Evolutionary conservation across 768 basidiomycete species (phyloP), one percentile per base, ranked within the genome.

Genomic region (Tylopilus cervinicoccineus): DNA sequence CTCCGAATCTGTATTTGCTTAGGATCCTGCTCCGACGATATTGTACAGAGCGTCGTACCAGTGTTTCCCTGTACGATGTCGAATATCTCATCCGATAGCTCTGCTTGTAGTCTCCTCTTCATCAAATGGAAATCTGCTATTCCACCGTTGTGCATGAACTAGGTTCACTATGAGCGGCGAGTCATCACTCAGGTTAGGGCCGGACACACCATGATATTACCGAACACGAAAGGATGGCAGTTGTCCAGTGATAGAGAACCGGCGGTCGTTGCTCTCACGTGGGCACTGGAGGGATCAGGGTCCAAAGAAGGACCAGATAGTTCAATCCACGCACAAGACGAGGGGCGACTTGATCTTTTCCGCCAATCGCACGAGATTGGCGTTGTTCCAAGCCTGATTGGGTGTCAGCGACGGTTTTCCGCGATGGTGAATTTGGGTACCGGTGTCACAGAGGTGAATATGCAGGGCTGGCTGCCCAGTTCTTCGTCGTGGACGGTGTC

Each of bases 131-230:
- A 98, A 5, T 90, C 83, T 36, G 88, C 83, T 47, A 99, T 88
- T n/a, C 83, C 84, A 45, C 95, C 95, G 55, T 96, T 98, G 66
- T 94, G 93, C 93, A 97, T 97, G 70, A 89, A 97, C 93, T 94
- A 55, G 5, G 19, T 39, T 39, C 31, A 39, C 19, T 10, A 6
- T 47, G 41, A 39, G 27, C 8, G 19, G n/a, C 1, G 17, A 24
- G 34, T 14, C 10, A 5, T 31, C 23, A 10, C 8, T 22, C 22
- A 32, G 24, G 32, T 33, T 19, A 45, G 23, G 20, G 23, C 24
- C 11, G 23, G 40, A 19, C 51, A 54, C 69, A 93, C 93, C 91
- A 97, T 96, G 40, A 99, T 72, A 62, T 88, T 93, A 10, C 88
- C 90, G 60, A 90, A 85, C 33, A 82, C 81, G 70, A 95, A 99